Percentiles rank a stretch among this genome's conserved stretches.
Evolutionary conservation across 768 basidiomycete species (phyloP).

Genomic region (Termitomyces sp.): DNA sequence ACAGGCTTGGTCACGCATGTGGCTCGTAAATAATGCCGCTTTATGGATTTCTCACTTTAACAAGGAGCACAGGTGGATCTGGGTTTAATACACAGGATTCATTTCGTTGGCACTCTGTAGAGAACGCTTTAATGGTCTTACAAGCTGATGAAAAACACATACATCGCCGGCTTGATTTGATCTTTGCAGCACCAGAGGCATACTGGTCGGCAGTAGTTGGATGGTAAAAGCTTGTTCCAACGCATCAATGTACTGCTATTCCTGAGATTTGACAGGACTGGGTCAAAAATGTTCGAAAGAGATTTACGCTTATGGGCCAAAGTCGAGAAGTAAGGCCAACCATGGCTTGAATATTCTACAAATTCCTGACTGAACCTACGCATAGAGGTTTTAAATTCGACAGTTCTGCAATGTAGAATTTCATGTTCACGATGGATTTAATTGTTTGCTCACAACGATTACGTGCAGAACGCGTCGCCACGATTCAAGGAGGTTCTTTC

Average conservation of each 20-base stretch:
- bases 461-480: conserved; percentile 49
- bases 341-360: not conserved
- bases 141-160: conserved; percentile 26
- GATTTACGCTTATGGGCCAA: conserved; percentile 78
- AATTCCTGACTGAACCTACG: not conserved
- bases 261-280: conserved; percentile 47
- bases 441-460: not conserved
- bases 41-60: not conserved
- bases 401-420: conserved; percentile 67
- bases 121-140: conserved; percentile 77
- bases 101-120: conserved; percentile 73
- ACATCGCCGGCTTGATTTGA: conserved; percentile 77
- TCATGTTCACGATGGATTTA: not conserved
- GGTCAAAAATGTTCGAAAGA: conserved; percentile 85
- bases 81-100: conserved; percentile 52
- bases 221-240: conserved; percentile 47
- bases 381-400: conserved; percentile 77
- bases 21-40: conserved; percentile 54
- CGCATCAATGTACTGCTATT: not conserved
- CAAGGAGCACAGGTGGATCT: conserved; percentile 42
- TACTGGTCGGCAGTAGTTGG: conserved; percentile 91
- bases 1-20: conserved; percentile 73
- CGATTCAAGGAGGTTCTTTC: conserved; percentile 55
- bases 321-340: conserved; percentile 39
- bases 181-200: conserved; percentile 67